Base-by-base conservation (phyloP, 371 early-diverging fungal species). In the Synchytrium microbalum region DNA sequence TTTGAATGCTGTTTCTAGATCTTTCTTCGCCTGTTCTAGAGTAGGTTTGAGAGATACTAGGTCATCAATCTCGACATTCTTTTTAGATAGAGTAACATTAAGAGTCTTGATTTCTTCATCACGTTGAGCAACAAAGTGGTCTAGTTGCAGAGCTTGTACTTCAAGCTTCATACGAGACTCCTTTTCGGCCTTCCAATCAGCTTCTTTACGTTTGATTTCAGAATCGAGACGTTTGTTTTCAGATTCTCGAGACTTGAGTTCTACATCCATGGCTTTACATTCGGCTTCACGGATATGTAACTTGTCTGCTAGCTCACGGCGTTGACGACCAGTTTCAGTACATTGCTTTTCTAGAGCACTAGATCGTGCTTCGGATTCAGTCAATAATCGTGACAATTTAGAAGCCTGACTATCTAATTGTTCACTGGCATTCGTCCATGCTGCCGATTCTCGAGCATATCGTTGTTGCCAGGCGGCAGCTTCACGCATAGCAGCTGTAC, bases 81-180 rank as follows among this genome's bases (percentile, higher is more conserved):
- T 65, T 26, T 62, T 56, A 2, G 59, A 30, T n/a, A 76, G 53
- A 24, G 51, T 59, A 13, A 28, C 29, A 57, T 69, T 67, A 14
- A 72, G 26, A 19, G 30, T 33, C 8, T 62, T 30, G 26, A 74
- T 38, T 28, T 75, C 74, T 8, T 64, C 69, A 52, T 76, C 71
- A 24, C 71, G 59, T 46, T 72, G 66, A 24, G 69, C 68, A 24
- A 69, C 59, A 10, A 63, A 58, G 25, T 75, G 70, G 28, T 77
- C 78, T 5, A 73, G 53, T 61, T 76, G 70, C 32, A 75, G 33
- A n/a, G 66, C 61, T 30, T 72, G 68, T 0, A 69, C 70, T 54
- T 80, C 76, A 14, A 75, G 56, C 62, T 72, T 72, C 67, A 75
- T 69, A 10, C 72, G 61, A 62, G 33, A 10, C 52, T 77, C 74